Percentiles rank a stretch among this genome's conserved stretches.
Conservation (phyloP, 164 flowering plant genomes). For the Stephania yunnanensis region DNA sequence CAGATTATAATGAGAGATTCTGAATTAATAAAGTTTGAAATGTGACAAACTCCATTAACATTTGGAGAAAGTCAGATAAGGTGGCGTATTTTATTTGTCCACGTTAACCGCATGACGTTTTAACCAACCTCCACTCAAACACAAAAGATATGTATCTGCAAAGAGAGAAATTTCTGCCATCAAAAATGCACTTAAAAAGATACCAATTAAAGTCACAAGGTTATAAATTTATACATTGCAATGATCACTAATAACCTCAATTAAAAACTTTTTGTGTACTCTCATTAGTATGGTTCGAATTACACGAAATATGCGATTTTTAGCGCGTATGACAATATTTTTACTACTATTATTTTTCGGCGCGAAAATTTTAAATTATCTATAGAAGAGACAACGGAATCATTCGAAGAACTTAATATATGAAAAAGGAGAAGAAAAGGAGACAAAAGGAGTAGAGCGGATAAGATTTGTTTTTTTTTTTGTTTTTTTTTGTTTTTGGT, state of each 20-base stretch:
- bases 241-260: not conserved
- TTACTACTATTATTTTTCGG: not conserved
- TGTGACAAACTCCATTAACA: not conserved
- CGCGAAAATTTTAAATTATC: not conserved
- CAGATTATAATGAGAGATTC: not conserved
- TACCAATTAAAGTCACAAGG: not conserved
- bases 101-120: not conserved
- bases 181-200: not conserved
- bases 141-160: not conserved
- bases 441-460: not conserved
- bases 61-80: not conserved
- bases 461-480: not conserved
- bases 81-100: not conserved
- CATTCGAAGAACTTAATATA: not conserved
- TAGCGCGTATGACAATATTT: too few relatives aligned
- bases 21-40: not conserved
- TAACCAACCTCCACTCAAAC: constrained; percentile 1
- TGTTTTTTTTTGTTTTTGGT: too few relatives aligned
- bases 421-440: not conserved
- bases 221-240: not conserved
- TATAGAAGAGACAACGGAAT: not conserved
- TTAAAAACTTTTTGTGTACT: not conserved
- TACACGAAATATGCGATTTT: too few relatives aligned
- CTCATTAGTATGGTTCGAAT: not conserved
- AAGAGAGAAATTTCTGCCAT: not conserved